Percentiles rank a stretch among this genome's conserved stretches.
These are phyloP conservation scores for Ceriops decandra DNA, from an alignment of 345 rosid genomes.

Conservation along the genomic window DNA sequence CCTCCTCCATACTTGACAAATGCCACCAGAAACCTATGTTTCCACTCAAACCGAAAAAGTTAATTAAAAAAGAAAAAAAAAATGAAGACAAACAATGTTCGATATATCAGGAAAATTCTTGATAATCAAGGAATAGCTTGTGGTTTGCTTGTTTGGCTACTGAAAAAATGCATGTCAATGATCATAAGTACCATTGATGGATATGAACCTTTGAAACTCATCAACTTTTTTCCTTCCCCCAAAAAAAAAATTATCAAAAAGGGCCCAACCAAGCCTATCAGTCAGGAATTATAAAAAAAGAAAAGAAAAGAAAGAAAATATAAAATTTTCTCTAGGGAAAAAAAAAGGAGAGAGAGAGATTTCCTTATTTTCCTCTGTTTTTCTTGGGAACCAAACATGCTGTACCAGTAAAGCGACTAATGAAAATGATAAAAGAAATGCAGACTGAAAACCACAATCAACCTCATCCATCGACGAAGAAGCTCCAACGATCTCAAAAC, in stretches of 20 bases:
- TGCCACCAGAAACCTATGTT: too few species aligned
- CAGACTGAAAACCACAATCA: background rate
- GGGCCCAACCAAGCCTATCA: too few species aligned
- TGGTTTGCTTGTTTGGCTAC: too few species aligned
- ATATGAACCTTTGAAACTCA: too few species aligned
- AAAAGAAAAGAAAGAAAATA: background rate
- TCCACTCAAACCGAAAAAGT: too few species aligned
- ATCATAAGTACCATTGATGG: too few species aligned
- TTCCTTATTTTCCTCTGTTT: constrained; percentile 7
- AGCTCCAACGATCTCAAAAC: constrained; percentile 14
- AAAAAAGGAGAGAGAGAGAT: background rate
- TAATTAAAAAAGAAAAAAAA: too few species aligned
- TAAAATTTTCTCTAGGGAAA: background rate
- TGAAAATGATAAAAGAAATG: background rate
- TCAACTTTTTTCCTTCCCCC: background rate
- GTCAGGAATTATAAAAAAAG: background rate
- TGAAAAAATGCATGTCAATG: too few species aligned
- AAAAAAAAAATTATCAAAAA: background rate
- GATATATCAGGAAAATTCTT: too few species aligned
- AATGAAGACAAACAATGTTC: too few species aligned
- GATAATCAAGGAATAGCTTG: too few species aligned
- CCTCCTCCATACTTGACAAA: too few species aligned
- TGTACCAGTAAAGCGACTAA: background rate
- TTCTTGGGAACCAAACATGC: constrained; percentile 35
- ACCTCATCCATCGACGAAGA: constrained; percentile 33